Evolutionary conservation across 2,329 filamentous ascomycete genomes (phyloP).

Genomic region (Sphaerulina populicola): DNA sequence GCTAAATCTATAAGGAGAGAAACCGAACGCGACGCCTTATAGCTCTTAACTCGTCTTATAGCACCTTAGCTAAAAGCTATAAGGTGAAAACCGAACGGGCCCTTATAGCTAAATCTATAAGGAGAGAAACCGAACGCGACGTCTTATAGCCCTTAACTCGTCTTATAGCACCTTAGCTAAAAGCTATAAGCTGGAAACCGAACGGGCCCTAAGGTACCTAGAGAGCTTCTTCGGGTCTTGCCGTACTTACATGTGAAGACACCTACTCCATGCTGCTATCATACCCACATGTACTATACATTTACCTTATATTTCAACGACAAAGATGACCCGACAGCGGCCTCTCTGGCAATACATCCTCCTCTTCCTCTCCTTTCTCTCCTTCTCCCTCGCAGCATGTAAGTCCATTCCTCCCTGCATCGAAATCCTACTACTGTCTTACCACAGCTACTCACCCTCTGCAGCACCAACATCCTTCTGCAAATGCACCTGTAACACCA

Average conservation of each 20-base stretch:
- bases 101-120: too few species aligned
- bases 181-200: too few species aligned
- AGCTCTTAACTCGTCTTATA: too few species aligned
- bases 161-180: too few species aligned
- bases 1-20: too few species aligned
- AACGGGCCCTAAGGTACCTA: too few species aligned
- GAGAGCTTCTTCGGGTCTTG: not conserved
- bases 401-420: conserved; percentile 17
- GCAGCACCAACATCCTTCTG: conserved; percentile 55
- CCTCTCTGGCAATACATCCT: conserved; percentile 22
- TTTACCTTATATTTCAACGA: not conserved
- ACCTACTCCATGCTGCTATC: not conserved
- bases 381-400: conserved; percentile 39
- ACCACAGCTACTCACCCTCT: not conserved
- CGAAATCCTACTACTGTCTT: conserved; percentile 1
- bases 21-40: too few species aligned
- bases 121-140: too few species aligned
- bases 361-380: conserved; percentile 31
- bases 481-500: conserved; percentile 63
- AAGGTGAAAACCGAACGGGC: too few species aligned
- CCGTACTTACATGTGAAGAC: not conserved
- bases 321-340: conserved; percentile 5
- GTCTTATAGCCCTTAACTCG: too few species aligned
- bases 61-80: too few species aligned
- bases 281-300: not conserved